Evolutionary conservation across 164 flowering plant genomes (phyloP), one percentile per base, ranked within the genome.

Genomic region (Euptelea pleiosperma): DNA sequence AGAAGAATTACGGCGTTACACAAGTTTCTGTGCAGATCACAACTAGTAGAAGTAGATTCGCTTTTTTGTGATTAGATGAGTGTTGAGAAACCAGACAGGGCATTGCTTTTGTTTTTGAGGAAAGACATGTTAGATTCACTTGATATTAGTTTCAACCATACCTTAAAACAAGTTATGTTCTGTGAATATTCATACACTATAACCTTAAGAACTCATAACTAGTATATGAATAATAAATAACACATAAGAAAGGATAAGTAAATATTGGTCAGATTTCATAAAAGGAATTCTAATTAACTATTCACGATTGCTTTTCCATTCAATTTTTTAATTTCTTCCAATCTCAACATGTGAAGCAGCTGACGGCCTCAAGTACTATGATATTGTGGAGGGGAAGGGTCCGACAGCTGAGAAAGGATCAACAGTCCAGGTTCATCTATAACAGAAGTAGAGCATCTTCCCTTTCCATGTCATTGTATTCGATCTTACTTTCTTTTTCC

Each of bases 361-460:
- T 66, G 82, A 90, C 67, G 96, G 97, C 46, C 60, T 87, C 64
- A 89, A 90, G 68, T 87, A 86, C 70, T 93, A 82, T 67, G 98
- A 93, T 76, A 40, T 93, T 55, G 70, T 74, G 26, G 94, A 83
- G 67, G 98, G 97, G 16, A 87, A 82, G 59, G 97, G 98, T 57
- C 84, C 82, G 15, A 70, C 69, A 16, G 94, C 96, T 36, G 86
- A 73, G 54, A 87, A 86, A 36, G 98, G 96, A 55, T 70, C 86
- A 14, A 82, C 78, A 19, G 89, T 89, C 46, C 83, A 79, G 98
- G 96, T 92, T 57, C 52, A 61, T 65, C 53, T 41, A 16, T 53
- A 16, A 22, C 64, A 42, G 34, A 39, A 16, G 19, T 26, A 41
- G 40, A 43, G 30, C 19, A 62, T 47, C 26, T 42, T 58, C 21